Conservation (phyloP, 371 early-diverging fungal species). For the Entomophthora muscae region DNA sequence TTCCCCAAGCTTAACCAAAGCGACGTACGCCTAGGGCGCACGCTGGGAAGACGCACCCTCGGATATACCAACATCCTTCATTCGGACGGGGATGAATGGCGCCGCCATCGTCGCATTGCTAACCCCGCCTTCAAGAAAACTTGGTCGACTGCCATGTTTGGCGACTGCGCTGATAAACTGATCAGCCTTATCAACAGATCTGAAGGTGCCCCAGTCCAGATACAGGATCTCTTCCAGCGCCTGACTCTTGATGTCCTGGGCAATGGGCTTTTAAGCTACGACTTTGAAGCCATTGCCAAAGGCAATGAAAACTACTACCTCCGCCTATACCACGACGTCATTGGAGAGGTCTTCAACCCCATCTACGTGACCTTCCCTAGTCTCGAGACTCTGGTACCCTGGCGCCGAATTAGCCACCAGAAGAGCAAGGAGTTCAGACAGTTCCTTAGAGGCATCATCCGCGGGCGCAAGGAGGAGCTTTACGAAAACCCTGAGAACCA, state of each 20-base stretch:
- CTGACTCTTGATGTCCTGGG: conserved; percentile 9
- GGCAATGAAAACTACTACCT: neutral
- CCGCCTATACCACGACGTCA: neutral
- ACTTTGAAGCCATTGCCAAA: conserved; percentile 7
- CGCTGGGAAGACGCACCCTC: neutral
- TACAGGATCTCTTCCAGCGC: conserved; percentile 1
- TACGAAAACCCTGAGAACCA: neutral
- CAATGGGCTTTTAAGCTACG: conserved; percentile 5
- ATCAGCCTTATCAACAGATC: neutral
- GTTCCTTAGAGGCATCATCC: neutral
- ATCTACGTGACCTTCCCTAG: neutral
- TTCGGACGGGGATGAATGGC: conserved; percentile 1
- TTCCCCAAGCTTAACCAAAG: neutral
- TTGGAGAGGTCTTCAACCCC: conserved; percentile 1
- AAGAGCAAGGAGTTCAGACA: conserved; percentile 3
- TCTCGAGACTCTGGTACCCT: conserved; percentile 1
- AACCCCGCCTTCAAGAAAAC: conserved; percentile 7
- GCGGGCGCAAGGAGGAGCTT: neutral
- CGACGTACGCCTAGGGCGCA: neutral
- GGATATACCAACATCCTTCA: neutral
- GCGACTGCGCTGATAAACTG: neutral
- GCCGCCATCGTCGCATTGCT: conserved; percentile 1
- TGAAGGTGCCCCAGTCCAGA: neutral
- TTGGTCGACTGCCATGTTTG: conserved; percentile 8
- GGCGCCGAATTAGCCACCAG: neutral